Conservation (phyloP, 2,329 filamentous ascomycete genomes). For the Ceratocystis harringtonii region DNA sequence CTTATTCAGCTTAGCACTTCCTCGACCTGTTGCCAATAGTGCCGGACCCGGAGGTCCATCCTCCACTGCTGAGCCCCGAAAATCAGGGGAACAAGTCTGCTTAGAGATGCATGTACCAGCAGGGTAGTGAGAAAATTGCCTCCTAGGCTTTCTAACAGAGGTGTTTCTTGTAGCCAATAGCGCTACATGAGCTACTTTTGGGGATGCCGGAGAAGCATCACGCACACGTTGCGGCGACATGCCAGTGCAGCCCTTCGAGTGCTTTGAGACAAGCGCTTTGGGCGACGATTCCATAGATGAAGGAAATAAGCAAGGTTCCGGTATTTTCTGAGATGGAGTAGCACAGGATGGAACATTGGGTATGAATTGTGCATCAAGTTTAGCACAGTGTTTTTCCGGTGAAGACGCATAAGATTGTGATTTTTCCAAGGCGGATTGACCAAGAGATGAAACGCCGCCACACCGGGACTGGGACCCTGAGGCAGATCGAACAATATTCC, state of each 20-base stretch:
- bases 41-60: neutral
- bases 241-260: neutral
- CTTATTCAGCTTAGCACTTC: slow-evolving; percentile 24
- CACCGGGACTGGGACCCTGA: neutral
- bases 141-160: neutral
- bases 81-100: neutral
- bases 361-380: slow-evolving; percentile 8
- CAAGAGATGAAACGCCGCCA: neutral
- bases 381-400: neutral
- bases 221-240: neutral
- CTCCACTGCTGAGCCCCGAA: neutral
- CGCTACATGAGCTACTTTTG: slow-evolving; percentile 5
- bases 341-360: slow-evolving; percentile 4
- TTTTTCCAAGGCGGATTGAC: slow-evolving; percentile 11
- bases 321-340: slow-evolving; percentile 2
- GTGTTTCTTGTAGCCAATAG: neutral
- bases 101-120: neutral
- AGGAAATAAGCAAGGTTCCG: neutral
- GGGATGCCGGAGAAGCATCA: neutral
- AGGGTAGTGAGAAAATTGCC: slow-evolving; percentile 11
- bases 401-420: slow-evolving; percentile 9
- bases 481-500: slow-evolving; percentile 7
- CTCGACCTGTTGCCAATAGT: neutral
- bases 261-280: neutral
- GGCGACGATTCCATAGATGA: neutral